Percentiles rank a stretch among this genome's conserved stretches.
Evolutionary conservation across 345 rosid species (phyloP).

Genomic region (Lepidium didymum): DNA sequence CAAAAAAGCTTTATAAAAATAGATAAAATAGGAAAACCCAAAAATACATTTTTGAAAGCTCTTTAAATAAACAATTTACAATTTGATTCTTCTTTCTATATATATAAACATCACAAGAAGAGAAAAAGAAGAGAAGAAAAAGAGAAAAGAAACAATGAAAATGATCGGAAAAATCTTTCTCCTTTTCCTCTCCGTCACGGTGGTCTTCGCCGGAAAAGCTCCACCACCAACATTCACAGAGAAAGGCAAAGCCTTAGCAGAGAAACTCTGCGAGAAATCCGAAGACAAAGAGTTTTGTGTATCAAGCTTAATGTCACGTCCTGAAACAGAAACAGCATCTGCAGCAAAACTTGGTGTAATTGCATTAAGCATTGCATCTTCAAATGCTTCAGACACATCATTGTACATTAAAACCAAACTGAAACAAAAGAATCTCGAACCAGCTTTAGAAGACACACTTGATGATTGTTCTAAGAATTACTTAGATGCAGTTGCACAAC

Average conservation of each 20-base stretch:
- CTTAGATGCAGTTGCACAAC: constrained; percentile 50
- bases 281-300: constrained; percentile 42
- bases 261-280: constrained; percentile 33
- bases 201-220: constrained; percentile 17
- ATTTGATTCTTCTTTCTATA: not conserved
- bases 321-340: constrained; percentile 33
- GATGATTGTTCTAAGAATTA: constrained; percentile 50
- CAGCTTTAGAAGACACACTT: constrained; percentile 44
- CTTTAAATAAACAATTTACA: constrained; percentile 10
- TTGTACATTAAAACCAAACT: constrained; percentile 30
- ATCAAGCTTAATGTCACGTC: constrained; percentile 36
- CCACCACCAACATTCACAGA: constrained; percentile 31
- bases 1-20: not conserved
- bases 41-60: not conserved
- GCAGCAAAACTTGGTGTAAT: constrained; percentile 41
- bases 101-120: not conserved
- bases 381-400: constrained; percentile 39
- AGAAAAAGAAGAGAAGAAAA: not conserved
- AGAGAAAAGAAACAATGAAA: not conserved
- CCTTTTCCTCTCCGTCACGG: constrained; percentile 11
- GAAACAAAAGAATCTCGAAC: constrained; percentile 27
- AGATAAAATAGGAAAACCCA: not conserved
- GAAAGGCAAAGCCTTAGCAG: constrained; percentile 25
- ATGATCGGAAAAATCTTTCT: constrained; percentile 23
- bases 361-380: constrained; percentile 38